Evolutionary conservation across 2,329 filamentous ascomycete species (phyloP), one percentile per base, ranked within the genome.

Genomic region (Cladobotryum mycophilum): DNA sequence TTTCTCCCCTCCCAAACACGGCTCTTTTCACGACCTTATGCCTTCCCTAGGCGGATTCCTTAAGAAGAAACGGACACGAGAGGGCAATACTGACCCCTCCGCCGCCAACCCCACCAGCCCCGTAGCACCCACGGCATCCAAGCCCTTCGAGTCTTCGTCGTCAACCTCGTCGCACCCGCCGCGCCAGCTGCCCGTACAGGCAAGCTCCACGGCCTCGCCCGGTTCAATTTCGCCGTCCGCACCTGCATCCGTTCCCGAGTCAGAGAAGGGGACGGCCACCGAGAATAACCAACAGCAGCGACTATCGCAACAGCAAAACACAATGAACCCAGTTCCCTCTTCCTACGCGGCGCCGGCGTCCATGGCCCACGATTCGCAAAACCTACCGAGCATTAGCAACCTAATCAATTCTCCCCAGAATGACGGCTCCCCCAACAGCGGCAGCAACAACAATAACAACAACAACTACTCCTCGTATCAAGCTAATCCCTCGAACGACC

Each of bases 31-130:
- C 55, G 49, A 50, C 56, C 69, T 64, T 66, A 97, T 99, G 93
- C 93, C 91, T 84, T 88, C 82, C 71, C 82, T 96, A 78, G 89
- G 89, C 77, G 88, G 89, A 72, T 90, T 96, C 68, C 83, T 97
- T 69, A 96, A 96, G 82, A 97, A 96, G 82, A 96, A 95, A 81
- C 86, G 90, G 82, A 95, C 90, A 75, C 95, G 90, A 82, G 90
- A 96, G 76, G 87, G 84, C 67, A 81, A 84, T 67, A 78, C 81
- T 67, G 84, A 88, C 68, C 79, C 79, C 61, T 82, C 84, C 64
- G 77, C 83, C 48, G 40, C 37, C 44, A 47, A 34, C 67, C 78
- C 81, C 60, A 78, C 77, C 58, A 84, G 81, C 63, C 79, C 81
- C 54, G 73, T 82, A 61, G 84, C 74, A 47, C 72, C 73, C 52